These are phyloP conservation scores for Tricholoma flavovirens DNA, from an alignment of 768 basidiomycete genomes.

Conservation along the genomic window DNA sequence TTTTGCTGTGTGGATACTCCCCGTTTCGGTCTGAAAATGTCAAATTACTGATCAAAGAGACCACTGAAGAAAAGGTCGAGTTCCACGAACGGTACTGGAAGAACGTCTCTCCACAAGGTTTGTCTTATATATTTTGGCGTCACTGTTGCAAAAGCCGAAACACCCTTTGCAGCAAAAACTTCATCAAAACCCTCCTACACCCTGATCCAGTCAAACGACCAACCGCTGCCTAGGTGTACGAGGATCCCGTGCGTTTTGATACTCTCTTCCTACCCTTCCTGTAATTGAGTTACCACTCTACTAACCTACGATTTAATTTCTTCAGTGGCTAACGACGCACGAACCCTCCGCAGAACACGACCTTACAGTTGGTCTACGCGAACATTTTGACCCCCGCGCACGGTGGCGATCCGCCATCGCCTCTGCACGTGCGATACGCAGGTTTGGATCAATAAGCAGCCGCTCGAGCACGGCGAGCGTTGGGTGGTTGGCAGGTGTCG, in stretches of 20 bases:
- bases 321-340: constrained; percentile 52
- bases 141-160: not conserved
- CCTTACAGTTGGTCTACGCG: constrained; percentile 63
- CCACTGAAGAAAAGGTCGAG: constrained; percentile 76
- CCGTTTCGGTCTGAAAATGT: constrained; percentile 87
- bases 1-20: constrained; percentile 90
- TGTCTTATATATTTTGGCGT: constrained; percentile 8
- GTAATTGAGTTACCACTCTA: no score
- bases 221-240: constrained; percentile 65
- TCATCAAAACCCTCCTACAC: constrained; percentile 67
- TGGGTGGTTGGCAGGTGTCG: constrained; percentile 22
- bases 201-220: constrained; percentile 67
- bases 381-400: constrained; percentile 74
- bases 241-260: constrained; percentile 61
- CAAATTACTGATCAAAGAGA: constrained; percentile 73
- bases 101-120: constrained; percentile 77
- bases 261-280: no score
- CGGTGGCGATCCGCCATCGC: constrained; percentile 71
- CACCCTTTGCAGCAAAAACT: constrained; percentile 62
- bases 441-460: constrained; percentile 27
- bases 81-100: constrained; percentile 96
- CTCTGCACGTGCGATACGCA: constrained; percentile 36
- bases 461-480: constrained; percentile 27
- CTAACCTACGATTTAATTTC: no score
- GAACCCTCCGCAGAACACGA: constrained; percentile 68